A percentile compares a stretch with the other conserved stretches of the same genome.
Conservation (phyloP, 768 basidiomycete genomes). For the Russula sp. region DNA sequence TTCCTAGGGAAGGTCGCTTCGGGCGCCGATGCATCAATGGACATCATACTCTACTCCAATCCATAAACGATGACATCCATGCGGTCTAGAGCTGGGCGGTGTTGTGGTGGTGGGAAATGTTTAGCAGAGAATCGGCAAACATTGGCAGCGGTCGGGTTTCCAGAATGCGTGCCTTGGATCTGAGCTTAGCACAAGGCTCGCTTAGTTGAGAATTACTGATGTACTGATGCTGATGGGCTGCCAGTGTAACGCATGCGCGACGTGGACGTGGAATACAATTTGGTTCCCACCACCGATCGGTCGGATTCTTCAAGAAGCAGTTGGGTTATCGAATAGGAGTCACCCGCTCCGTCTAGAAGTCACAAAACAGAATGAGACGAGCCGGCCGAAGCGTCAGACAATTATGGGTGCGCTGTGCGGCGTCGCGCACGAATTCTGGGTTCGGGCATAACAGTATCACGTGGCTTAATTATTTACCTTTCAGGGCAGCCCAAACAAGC, state of each 20-base stretch:
- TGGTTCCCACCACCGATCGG: slow-evolving; percentile 17
- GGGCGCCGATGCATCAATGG: neutral
- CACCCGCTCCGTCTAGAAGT: neutral
- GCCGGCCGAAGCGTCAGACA: neutral
- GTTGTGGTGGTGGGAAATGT: neutral
- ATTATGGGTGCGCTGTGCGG: neutral
- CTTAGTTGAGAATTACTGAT: neutral
- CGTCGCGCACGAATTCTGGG: neutral
- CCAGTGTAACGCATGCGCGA: neutral
- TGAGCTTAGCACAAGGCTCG: neutral
- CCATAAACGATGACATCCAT: neutral
- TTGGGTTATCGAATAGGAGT: slow-evolving; percentile 7
- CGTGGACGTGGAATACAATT: neutral
- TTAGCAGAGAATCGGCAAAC: neutral
- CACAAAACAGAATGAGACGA: neutral
- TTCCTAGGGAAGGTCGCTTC: neutral
- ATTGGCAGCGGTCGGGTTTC: neutral
- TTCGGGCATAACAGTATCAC: slow-evolving; percentile 7
- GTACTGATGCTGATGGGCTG: neutral
- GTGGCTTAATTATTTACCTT: neutral
- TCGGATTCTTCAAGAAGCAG: slow-evolving; percentile 12
- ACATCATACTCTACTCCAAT: neutral
- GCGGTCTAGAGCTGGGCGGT: neutral
- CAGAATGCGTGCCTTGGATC: neutral
- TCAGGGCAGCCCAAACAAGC: neutral